Base-by-base conservation (phyloP, 78 protist genomes). In the Dictyostelium citrinum region DNA sequence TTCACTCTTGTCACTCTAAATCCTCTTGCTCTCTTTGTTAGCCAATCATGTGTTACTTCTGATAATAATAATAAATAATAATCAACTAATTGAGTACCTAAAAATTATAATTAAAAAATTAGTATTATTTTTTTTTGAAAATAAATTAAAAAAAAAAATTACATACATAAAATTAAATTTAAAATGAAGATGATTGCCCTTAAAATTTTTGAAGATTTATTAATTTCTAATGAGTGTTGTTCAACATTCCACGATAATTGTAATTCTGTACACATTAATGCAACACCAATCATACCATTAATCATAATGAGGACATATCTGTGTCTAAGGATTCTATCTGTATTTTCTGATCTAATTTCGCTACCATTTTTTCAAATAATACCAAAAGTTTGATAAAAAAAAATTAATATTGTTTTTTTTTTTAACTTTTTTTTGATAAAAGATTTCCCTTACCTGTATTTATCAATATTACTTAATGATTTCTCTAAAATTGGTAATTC, bases 11-110 rank as follows among this genome's bases (percentile, higher is more conserved):
- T 86, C 22, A 86, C 93, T 51, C 93, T 76, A 55, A 86, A 86
- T 67, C 84, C 93, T 78, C 84, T 76, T 33, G 93, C 93, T 78
- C 84, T 76, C 70, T 86, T 86, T 76, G 93, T 86, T n/a, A 86
- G n/a, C 93, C 93, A 86, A n/a, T 83, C 84, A 67, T 86, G 93
- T 24, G 93, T 86, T 46, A 78, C 78, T 22, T 86, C 60, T 43
- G 93, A 86, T 67, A 86, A 45, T 67, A 86, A 77, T 6, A 78
- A n/a, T 76, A 77, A 58, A 61, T 86, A 86, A 37, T 86, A 86
- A 33, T 86, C 93, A 67, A 86, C 68, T 8, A 86, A 45, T 78
- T 86, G 93, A 31, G 68, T 24, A 9, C 79, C 93, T 78, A 24
- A 24, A 74, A 12, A 39, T 14, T 1, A 24, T 43, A 43, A 43